Evolutionary conservation across 352 stramenopile species (phyloP).

Genomic region (Pythium phragmiticola): DNA sequence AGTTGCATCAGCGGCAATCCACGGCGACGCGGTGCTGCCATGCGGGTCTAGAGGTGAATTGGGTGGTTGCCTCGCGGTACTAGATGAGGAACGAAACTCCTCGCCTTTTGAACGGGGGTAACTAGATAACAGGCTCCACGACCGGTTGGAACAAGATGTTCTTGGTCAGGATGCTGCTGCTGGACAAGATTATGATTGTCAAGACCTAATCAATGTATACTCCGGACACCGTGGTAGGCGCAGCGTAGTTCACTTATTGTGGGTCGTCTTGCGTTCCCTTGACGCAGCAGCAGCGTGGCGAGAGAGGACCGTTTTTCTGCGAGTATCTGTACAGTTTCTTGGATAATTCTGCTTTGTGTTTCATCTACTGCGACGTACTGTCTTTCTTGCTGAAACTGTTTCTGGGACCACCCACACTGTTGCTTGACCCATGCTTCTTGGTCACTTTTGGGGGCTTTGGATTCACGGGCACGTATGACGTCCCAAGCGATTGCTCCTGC

Average conservation of each 20-base stretch:
- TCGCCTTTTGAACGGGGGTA: no score
- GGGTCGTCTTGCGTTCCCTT: no score
- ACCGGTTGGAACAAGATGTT: no score
- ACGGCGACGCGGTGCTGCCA: neutral
- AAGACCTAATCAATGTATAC: no score
- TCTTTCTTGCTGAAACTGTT: conserved; percentile 17
- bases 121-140: no score
- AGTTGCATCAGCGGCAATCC: neutral
- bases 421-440: neutral
- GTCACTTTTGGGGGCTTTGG: conserved; percentile 6
- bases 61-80: no score
- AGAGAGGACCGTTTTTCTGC: neutral
- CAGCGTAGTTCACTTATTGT: no score
- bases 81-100: no score
- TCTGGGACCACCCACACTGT: neutral
- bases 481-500: conserved; percentile 28
- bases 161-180: no score
- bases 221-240: no score
- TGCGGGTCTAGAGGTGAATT: neutral
- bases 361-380: neutral
- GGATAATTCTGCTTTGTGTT: neutral
- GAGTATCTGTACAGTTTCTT: neutral
- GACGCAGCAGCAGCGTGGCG: no score
- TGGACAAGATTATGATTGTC: no score
- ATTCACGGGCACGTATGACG: conserved; percentile 28